A percentile compares a stretch with the other conserved stretches of the same genome.
Evolutionary conservation across 129 eudicot species (phyloP).

Genomic region (Sambucus nigra): DNA sequence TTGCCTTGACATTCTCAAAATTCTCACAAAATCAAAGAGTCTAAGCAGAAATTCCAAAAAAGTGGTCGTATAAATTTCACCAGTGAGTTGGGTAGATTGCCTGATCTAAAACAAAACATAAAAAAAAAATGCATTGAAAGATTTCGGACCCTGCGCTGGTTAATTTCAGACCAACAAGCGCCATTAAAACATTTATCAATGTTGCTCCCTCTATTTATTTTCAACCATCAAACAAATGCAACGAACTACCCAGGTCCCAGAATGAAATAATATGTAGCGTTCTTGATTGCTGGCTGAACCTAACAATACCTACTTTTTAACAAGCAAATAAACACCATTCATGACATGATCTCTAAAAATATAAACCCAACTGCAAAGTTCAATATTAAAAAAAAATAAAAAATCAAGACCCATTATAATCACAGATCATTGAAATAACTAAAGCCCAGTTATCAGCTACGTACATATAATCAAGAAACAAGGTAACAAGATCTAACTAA

Average conservation of each 20-base stretch:
- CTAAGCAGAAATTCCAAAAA: background rate
- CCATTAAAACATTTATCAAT: background rate
- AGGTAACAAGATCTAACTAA: background rate
- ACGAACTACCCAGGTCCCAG: background rate
- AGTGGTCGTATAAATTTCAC: background rate
- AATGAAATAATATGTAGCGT: background rate
- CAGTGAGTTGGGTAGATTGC: slow-evolving; percentile 5
- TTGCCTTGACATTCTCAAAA: background rate
- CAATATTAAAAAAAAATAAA: background rate
- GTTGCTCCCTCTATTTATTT: background rate
- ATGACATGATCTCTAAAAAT: too few species aligned
- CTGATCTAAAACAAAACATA: background rate
- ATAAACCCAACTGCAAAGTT: too few species aligned
- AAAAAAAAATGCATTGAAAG: slow-evolving; percentile 5
- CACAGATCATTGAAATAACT: background rate
- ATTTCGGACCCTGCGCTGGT: background rate
- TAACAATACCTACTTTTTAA: background rate
- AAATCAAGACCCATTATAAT: too few species aligned
- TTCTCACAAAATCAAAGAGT: background rate
- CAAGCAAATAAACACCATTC: too few species aligned
- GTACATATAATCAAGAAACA: too few species aligned
- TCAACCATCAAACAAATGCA: slow-evolving; percentile 1
- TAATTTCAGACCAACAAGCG: background rate
- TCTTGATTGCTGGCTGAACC: background rate
- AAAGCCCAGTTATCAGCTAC: too few species aligned